A percentile compares a stretch with the other conserved stretches of the same genome.
Evolutionary conservation across 2,329 filamentous ascomycete genomes (phyloP).

Genomic region (Botrytis squamosa): DNA sequence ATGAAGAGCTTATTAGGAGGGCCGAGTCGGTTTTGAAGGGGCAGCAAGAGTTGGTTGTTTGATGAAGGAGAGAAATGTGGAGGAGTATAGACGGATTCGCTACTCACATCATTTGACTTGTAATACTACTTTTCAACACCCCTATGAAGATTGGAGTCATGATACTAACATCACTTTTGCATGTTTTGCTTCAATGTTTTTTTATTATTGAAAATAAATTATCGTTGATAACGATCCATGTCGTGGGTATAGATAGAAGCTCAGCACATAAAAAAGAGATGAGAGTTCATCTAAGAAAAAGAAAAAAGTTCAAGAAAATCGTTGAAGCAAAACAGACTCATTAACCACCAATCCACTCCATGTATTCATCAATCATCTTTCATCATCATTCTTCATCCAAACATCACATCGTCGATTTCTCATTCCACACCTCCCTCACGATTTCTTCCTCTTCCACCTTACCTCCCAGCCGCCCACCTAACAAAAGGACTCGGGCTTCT

Average conservation of each 20-base stretch:
- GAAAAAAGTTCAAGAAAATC: neutral
- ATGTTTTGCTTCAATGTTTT: neutral
- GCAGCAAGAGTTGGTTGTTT: conserved; percentile 10
- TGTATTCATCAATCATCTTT: neutral
- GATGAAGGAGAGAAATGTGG: neutral
- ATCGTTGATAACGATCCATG: neutral
- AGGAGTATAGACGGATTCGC: neutral
- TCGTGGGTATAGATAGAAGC: conserved; percentile 16
- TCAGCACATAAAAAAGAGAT: conserved; percentile 4
- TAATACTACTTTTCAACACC: neutral
- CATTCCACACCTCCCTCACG: neutral
- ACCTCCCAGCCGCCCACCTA: conserved; percentile 21
- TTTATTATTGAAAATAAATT: neutral
- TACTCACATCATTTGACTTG: conserved; percentile 1
- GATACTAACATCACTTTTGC: neutral
- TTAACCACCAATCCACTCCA: neutral
- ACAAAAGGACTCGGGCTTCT: conserved; percentile 17
- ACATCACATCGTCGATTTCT: neutral
- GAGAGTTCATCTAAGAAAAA: conserved; percentile 9
- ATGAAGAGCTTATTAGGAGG: conserved; percentile 85
- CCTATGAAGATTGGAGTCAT: neutral
- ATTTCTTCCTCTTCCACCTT: neutral
- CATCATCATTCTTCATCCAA: neutral
- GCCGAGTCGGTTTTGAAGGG: conserved; percentile 45
- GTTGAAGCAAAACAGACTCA: neutral